Percentiles rank a stretch among this genome's conserved stretches.
phyloP scores from a whole-genome alignment of 1,139 yeast species.

The Magnusiomyces starmeri region DNA sequence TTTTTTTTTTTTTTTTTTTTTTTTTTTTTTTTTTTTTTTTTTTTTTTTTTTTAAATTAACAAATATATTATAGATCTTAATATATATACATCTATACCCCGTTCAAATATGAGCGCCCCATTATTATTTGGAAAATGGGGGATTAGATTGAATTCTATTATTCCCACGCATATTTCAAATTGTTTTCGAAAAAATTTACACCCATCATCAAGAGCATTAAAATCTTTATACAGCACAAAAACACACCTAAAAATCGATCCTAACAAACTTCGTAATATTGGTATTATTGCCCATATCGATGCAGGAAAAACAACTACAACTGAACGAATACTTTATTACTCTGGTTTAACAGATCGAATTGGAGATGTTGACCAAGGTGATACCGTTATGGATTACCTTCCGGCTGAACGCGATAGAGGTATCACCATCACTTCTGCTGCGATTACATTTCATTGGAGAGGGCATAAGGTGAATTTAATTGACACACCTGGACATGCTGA shows the following conservation, averaged over 20 bases:
- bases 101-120: no score
- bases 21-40: background rate
- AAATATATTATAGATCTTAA: no score
- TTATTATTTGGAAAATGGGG: no score
- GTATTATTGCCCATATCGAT: slow-evolving; percentile 80
- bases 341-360: slow-evolving; percentile 71
- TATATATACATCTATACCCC: no score
- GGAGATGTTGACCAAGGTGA: slow-evolving; percentile 98
- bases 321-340: slow-evolving; percentile 82
- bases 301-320: slow-evolving; percentile 88
- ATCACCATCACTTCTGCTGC: slow-evolving; percentile 97
- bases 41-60: no score
- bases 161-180: no score
- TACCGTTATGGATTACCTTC: slow-evolving; percentile 87
- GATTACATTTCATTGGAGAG: slow-evolving; percentile 81
- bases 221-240: background rate
- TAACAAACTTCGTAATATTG: slow-evolving; percentile 52
- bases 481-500: slow-evolving; percentile 99
- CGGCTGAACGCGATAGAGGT: slow-evolving; percentile 88
- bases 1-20: background rate
- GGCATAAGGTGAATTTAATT: slow-evolving; percentile 68
- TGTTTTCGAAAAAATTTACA: no score
- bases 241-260: slow-evolving; percentile 4
- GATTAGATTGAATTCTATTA: no score
- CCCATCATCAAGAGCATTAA: background rate